Base-by-base conservation (phyloP, 1,284 basidiomycete genomes). In the Kwoniella shivajii region DNA sequence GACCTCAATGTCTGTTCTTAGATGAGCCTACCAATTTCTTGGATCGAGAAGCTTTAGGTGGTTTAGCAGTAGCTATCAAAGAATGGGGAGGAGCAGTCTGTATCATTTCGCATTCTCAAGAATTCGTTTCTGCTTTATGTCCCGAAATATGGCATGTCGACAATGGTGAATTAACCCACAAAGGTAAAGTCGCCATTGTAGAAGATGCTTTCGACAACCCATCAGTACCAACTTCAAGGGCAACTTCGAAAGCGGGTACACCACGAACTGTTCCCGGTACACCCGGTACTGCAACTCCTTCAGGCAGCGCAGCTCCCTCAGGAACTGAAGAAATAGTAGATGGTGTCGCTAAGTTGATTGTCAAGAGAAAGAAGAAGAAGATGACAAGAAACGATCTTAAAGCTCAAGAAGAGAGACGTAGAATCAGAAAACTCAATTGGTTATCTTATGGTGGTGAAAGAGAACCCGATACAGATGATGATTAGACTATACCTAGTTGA, bases 21-120 rank as follows among this genome's bases (percentile, higher is more conserved):
- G 90, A 93, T 74, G 91, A 97, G 79, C 95, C 95, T 33, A 97
- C 92, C 74, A 99, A 99, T 82, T 99, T 98, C 83, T 85, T 95
- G 81, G 92, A 92, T 75, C 69, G 74, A 65, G 74, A 76, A 57
- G 73, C 74, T 11, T 68, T 76, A 16, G 70, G 94, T 68, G 95
- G 96, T 64, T 82, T 99, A 36, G 93, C 95, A 37, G 88, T 95
- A 38, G 95, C 96, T 31, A 98, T 99, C 78, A 88, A 87, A 67
- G 92, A 97, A 69, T 99, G 94, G 94, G 86, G 86, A 58, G 94
- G 94, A 63, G 95, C 93, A 37, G 92, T 98, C 51, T 89, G 95
- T 68, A 96, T 96, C 80, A 97, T 98, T 75, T 96, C 92, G 55
- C 94, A 97, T 82, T 95, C 95, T 80, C 68, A 65, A 67, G 92